Conservation (phyloP, 1,284 basidiomycete genomes). For the Marasmius oreades region DNA sequence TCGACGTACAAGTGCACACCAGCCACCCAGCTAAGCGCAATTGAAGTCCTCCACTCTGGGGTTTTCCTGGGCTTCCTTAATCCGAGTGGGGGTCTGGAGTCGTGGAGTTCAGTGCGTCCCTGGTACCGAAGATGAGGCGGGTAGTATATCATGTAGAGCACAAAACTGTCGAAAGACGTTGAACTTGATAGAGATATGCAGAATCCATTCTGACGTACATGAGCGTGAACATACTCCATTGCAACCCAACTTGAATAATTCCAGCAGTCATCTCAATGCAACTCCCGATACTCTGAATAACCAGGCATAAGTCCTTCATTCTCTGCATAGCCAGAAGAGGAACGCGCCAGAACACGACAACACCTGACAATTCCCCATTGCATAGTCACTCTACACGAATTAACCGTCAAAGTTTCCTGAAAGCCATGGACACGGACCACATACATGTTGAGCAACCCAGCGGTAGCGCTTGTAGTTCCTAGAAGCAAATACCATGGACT, state of each 20-base stretch:
- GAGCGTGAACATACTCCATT: slow-evolving; percentile 85
- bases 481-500: slow-evolving; percentile 93
- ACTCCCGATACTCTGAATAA: slow-evolving; percentile 57
- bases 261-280: slow-evolving; percentile 87
- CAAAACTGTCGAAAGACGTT: slow-evolving; percentile 49
- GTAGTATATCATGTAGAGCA: slow-evolving; percentile 92
- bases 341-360: slow-evolving; percentile 71
- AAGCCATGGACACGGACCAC: slow-evolving; percentile 19
- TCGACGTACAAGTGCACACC: slow-evolving; percentile 69
- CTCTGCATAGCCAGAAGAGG: no score
- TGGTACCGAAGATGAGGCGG: slow-evolving; percentile 78
- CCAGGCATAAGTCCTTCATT: no score
- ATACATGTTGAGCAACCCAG: slow-evolving; percentile 81
- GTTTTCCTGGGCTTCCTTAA: slow-evolving; percentile 50
- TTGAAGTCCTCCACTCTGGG: slow-evolving; percentile 73
- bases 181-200: neutral
- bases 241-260: slow-evolving; percentile 77
- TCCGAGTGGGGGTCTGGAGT: slow-evolving; percentile 37
- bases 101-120: slow-evolving; percentile 37
- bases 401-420: slow-evolving; percentile 8
- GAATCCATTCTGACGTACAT: slow-evolving; percentile 58
- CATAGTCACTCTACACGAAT: slow-evolving; percentile 64
- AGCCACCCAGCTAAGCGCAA: slow-evolving; percentile 72
- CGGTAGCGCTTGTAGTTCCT: slow-evolving; percentile 82
- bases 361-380: slow-evolving; percentile 88